Conservation (phyloP, 306 rosid species). For the Hippophae tibetana region DNA sequence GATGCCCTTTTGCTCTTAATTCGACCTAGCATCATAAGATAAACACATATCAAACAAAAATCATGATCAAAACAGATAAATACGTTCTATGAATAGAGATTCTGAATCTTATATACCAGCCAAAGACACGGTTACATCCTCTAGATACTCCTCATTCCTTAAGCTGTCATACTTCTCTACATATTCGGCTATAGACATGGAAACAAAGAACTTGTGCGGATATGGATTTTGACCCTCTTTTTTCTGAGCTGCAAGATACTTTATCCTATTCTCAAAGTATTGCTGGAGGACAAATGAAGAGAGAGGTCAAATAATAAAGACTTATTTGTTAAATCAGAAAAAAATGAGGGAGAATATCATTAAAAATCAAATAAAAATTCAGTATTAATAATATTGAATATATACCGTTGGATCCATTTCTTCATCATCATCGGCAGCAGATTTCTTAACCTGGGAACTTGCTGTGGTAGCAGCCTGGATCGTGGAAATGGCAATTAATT, state of each 20-base stretch:
- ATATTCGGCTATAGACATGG: conserved; percentile 43
- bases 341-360: background rate
- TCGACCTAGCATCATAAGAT: conserved; percentile 25
- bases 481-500: background rate
- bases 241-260: conserved; percentile 48
- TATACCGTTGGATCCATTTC: conserved; percentile 90
- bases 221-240: conserved; percentile 52
- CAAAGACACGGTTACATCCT: conserved; percentile 50
- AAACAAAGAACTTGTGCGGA: conserved; percentile 72
- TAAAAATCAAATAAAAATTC: background rate
- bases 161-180: conserved; percentile 37
- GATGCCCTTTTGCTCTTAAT: conserved; percentile 65
- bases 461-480: conserved; percentile 45
- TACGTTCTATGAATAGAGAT: background rate
- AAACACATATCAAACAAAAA: background rate
- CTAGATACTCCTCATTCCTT: conserved; percentile 64
- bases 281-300: conserved; percentile 41
- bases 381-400: background rate
- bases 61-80: background rate
- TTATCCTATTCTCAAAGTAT: conserved; percentile 73
- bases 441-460: conserved; percentile 40
- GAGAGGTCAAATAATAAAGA: background rate
- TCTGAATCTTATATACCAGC: conserved; percentile 37
- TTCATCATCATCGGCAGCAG: conserved; percentile 54
- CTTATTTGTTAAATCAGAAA: background rate